Percentiles rank a stretch among this genome's conserved stretches.
These are phyloP conservation scores for Candida qinlingensis DNA, from an alignment of 805 yeast species.

Conservation along the genomic window DNA sequence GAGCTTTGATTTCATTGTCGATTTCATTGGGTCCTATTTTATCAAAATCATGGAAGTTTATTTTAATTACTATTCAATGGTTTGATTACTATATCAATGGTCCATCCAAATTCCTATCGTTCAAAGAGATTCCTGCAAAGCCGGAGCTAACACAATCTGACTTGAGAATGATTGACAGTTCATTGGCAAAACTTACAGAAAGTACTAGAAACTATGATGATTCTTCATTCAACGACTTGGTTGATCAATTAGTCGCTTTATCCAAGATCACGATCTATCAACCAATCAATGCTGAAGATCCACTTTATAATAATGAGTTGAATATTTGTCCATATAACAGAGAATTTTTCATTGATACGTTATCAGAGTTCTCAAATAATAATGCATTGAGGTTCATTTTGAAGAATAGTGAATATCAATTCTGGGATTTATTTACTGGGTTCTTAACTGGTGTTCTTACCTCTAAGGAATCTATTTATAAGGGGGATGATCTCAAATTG, in stretches of 20 bases:
- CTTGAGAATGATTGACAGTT: constrained; percentile 43
- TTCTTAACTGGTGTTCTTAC: constrained; percentile 43
- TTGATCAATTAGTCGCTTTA: constrained; percentile 41
- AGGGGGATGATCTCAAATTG: not conserved
- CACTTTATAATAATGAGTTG: constrained; percentile 20
- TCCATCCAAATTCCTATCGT: constrained; percentile 34
- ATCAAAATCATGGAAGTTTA: constrained; percentile 58
- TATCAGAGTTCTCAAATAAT: constrained; percentile 46
- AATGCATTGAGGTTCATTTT: constrained; percentile 47
- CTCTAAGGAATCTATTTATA: constrained; percentile 39
- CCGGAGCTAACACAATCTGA: constrained; percentile 43
- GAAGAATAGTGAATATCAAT: constrained; percentile 32
- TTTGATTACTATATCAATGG: constrained; percentile 67
- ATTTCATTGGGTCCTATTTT: constrained; percentile 77
- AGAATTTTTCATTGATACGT: constrained; percentile 46
- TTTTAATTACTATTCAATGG: constrained; percentile 71
- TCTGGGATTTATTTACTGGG: constrained; percentile 44
- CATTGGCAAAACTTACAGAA: constrained; percentile 57
- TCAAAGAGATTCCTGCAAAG: constrained; percentile 37
- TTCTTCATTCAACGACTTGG: constrained; percentile 42
- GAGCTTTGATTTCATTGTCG: constrained; percentile 75
- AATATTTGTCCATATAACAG: constrained; percentile 47
- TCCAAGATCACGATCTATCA: constrained; percentile 27
- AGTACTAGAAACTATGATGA: constrained; percentile 53
- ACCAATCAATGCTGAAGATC: constrained; percentile 16